Evolutionary conservation across 2,329 filamentous ascomycete genomes (phyloP).

Genomic region (Aureobasidium sp.): DNA sequence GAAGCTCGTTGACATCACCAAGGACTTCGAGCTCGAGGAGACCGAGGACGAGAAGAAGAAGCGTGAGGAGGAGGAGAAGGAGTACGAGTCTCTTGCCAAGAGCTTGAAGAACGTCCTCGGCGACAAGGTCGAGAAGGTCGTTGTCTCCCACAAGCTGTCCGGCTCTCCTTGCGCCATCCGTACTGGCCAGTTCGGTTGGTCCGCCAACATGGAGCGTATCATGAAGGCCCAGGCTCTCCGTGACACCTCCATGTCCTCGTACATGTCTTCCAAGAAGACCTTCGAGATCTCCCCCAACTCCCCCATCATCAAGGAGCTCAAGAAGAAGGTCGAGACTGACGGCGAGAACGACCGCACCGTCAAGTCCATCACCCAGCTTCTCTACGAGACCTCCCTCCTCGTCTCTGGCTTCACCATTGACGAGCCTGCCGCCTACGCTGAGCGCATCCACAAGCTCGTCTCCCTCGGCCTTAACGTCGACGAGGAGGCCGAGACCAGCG

Average conservation of each 20-base stretch:
- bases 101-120: constrained; percentile 97
- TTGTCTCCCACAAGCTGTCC: constrained; percentile 95
- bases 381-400: constrained; percentile 97
- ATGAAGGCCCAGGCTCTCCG: constrained; percentile 99
- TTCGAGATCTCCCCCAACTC: constrained; percentile 99
- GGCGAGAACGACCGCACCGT: constrained; percentile 98
- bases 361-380: constrained; percentile 96
- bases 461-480: constrained; percentile 96
- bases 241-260: constrained; percentile 98
- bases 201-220: constrained; percentile 99
- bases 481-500: constrained; percentile 69
- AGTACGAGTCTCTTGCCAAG: constrained; percentile 92
- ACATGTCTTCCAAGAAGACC: constrained; percentile 99
- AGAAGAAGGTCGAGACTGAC: constrained; percentile 96
- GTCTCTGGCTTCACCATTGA: constrained; percentile 99
- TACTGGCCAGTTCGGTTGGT: constrained; percentile 99
- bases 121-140: constrained; percentile 99
- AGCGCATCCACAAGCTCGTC: constrained; percentile 99
- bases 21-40: constrained; percentile 99
- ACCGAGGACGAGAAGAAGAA: constrained; percentile 97
- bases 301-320: constrained; percentile 95
- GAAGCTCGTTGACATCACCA: constrained; percentile 99
- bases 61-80: constrained; percentile 96
- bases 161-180: constrained; percentile 95
- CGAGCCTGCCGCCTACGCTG: constrained; percentile 92